Base-by-base conservation (phyloP, 2,329 filamentous ascomycete species). In the Emericellopsis cladophorae region DNA sequence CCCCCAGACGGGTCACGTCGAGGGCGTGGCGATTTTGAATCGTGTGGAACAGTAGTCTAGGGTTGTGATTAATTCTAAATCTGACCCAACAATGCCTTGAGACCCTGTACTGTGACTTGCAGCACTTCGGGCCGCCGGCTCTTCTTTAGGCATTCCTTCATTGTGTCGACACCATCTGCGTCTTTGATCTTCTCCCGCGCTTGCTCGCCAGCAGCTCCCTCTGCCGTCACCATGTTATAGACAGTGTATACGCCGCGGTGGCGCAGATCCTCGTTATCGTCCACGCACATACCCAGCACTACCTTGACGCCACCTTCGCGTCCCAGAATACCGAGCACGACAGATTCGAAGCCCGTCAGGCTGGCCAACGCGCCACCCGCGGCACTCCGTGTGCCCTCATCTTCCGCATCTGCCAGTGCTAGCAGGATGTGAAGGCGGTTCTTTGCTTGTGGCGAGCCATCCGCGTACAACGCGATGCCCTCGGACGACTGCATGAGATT, bases 351-450 rank as follows among this genome's bases (percentile, higher is more conserved):
- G 24, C 79, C 76, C 0, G 88, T 88, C 21, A 98, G 62, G 60
- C 84, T 84, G 1, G 90, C 92, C 39, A 98, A 60, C 0, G 88
- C 90, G 2, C 92, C 92, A 3, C 89, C 88, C 0, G 92, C 89
- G 0, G 88, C 92, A 37, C 80, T 78, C 24, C 90, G 70, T 0
- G 88, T 95, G 0, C 76, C 78, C 7, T 75, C 60, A 48, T 96
- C 88, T 39, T 94, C 84, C 2, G 86, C 80, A 54, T 96, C 89
- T 0, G 87, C 81, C 31, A 98, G 75, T 0, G 90, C 92, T 11
- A 95, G 73, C 1, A 98, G 67, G 32, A 96, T 78, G 54, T 93
- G 83, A 34, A 96, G 61, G 1, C 90, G 73, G 41, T 85, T 79
- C 22, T 72, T 74, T 0, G 87, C 84, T 45, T 81, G 74, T 22